Conservation (phyloP, 495 filamentous ascomycete species). For the Xylaria nigripes region DNA sequence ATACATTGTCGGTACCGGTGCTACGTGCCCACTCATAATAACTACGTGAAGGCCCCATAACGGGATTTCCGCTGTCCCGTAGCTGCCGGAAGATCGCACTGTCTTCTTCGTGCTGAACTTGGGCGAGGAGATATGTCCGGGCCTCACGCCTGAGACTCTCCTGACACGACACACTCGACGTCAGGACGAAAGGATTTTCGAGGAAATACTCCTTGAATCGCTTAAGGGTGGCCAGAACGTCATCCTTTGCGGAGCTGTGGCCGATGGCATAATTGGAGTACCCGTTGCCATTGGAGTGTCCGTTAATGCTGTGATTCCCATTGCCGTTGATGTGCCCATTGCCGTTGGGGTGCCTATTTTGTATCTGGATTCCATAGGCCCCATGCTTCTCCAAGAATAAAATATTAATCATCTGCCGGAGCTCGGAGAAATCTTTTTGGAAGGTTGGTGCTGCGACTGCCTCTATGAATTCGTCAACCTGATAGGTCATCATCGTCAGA, state of each 20-base stretch:
- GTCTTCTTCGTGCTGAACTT: constrained; percentile 21
- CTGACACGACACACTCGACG: not conserved
- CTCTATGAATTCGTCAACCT: constrained; percentile 36
- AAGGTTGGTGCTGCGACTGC: constrained; percentile 17
- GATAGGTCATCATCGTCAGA: constrained; percentile 31
- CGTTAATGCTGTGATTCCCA: not conserved
- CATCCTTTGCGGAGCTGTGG: not conserved
- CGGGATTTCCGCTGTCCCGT: constrained; percentile 1
- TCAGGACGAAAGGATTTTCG: constrained; percentile 7
- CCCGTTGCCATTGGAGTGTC: not conserved
- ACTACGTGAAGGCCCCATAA: not conserved
- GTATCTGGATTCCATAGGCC: not conserved
- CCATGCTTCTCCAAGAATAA: not conserved
- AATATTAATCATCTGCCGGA: constrained; percentile 1
- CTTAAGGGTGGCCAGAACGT: constrained; percentile 1
- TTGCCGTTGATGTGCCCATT: constrained; percentile 5
- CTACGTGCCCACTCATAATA: constrained; percentile 31
- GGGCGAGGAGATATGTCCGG: constrained; percentile 20
- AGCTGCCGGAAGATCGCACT: constrained; percentile 9
- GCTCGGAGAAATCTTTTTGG: not conserved
- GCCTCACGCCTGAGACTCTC: constrained; percentile 13
- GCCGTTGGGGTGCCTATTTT: not conserved
- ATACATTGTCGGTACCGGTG: constrained; percentile 27
- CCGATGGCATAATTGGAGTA: not conserved
- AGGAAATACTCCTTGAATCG: constrained; percentile 12